Conservation (phyloP, 306 rosid species). For the Vachellia collinsii region DNA sequence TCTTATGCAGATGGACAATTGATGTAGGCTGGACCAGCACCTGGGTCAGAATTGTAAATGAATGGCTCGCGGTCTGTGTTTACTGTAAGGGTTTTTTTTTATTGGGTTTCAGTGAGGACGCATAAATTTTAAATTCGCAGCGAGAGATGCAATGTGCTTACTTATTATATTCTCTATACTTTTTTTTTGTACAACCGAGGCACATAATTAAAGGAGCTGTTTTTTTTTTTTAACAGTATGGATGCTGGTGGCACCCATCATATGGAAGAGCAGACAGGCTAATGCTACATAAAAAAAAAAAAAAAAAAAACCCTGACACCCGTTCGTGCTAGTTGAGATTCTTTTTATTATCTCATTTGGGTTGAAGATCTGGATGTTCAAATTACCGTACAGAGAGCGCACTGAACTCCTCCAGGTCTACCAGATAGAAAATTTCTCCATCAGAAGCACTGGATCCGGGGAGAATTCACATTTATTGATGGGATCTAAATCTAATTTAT, state of each 20-base stretch:
- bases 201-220: slow-evolving; percentile 2
- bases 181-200: slow-evolving; percentile 3
- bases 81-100: slow-evolving; percentile 60
- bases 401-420: slow-evolving; percentile 37
- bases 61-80: slow-evolving; percentile 96
- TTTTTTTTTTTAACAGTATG: slow-evolving; percentile 62
- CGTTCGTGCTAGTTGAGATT: slow-evolving; percentile 22
- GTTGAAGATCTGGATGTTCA: slow-evolving; percentile 31
- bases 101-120: neutral
- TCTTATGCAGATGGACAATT: slow-evolving; percentile 82
- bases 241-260: slow-evolving; percentile 81
- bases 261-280: slow-evolving; percentile 67
- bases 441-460: slow-evolving; percentile 31
- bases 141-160: neutral
- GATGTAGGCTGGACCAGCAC: slow-evolving; percentile 99
- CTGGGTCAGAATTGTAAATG: slow-evolving; percentile 96
- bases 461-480: slow-evolving; percentile 27
- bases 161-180: neutral
- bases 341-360: neutral
- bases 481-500: slow-evolving; percentile 29
- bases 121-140: slow-evolving; percentile 4
- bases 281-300: slow-evolving; percentile 47
- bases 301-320: slow-evolving; percentile 10
- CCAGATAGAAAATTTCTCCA: slow-evolving; percentile 35
- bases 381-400: slow-evolving; percentile 22